Base-by-base conservation (phyloP, 2,329 filamentous ascomycete genomes). In the Didymella pomorum region DNA sequence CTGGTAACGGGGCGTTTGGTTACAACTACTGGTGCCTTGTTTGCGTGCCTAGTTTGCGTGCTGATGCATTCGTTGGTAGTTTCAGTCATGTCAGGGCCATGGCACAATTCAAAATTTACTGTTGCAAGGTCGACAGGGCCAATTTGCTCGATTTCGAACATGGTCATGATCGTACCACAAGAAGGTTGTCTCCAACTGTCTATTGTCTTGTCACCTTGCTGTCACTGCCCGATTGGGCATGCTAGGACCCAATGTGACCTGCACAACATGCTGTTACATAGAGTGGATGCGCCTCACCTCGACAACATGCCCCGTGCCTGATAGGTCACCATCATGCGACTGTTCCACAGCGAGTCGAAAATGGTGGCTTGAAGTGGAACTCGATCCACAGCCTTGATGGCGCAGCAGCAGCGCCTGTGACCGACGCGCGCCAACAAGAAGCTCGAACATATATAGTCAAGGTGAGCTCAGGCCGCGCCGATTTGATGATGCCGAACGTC, bases 401-500 rank as follows among this genome's bases (percentile, higher is more conserved):
- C 50, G 56, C 51, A 60, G 57, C 47, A 53, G 45, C 39, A 58
- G 44, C 44, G 54, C 57, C 37, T 47, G 47, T 52, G 46, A 55
- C 43, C 28, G 52, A 55, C 43, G 52, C 57, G 57, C 52, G 47
- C 57, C 52, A 60, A 52, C 52, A 35, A 44, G 46, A 47, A 52
- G 44, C 45, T 60, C 50, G 53, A 62, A 66, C 63, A 68, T 63
- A 62, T 62, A 73, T 71, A 74, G 67, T 39, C 62, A 49, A 61
- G 53, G 43, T 58, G 54, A 58, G 52, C 50, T 47, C 48, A 55
- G 60, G 56, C 62, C 58, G 64, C 56, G 65, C 62, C 57, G 56
- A 61, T 42, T 39, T 43, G 45, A 47, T 42, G 18, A 52, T 63
- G 56, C 46, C 53, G 62, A 57, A 56, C 52, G 37, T 35, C 41